Conservation (phyloP, 192 early-diverging fungal species). For the Dimargaris xerosporica region DNA sequence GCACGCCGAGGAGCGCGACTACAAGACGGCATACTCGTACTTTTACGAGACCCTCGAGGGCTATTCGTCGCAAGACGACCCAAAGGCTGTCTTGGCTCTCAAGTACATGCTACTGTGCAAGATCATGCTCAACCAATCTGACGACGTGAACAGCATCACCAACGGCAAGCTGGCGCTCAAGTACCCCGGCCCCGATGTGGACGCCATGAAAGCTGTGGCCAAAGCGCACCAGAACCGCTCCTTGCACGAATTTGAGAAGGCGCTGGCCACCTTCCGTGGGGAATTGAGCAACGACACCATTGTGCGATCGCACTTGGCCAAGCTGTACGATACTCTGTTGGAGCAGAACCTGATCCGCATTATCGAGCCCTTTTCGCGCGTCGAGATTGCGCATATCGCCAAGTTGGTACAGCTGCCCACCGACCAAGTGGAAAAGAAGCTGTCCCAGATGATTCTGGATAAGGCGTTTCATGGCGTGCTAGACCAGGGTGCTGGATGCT, state of each 20-base stretch:
- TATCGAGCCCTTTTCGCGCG: conserved; percentile 95
- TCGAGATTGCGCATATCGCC: conserved; percentile 93
- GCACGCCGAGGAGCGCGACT: conserved; percentile 98
- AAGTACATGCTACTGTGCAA: conserved; percentile 99
- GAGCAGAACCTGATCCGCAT: conserved; percentile 94
- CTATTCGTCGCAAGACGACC: conserved; percentile 74
- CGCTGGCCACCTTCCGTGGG: conserved; percentile 66
- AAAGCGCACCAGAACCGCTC: conserved; percentile 93
- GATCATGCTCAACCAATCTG: conserved; percentile 96
- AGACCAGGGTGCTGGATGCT: conserved; percentile 91
- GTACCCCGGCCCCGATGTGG: conserved; percentile 76
- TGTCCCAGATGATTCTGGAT: conserved; percentile 99
- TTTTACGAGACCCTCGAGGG: conserved; percentile 98
- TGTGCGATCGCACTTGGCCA: conserved; percentile 79
- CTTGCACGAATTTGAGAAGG: conserved; percentile 90
- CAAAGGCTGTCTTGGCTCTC: conserved; percentile 72
- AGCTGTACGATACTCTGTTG: conserved; percentile 89
- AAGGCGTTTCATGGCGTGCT: conserved; percentile 88
- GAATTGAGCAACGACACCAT: conserved; percentile 89
- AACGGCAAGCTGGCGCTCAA: conserved; percentile 82
- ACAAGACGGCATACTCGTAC: conserved; percentile 97
- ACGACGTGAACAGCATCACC: conserved; percentile 83
- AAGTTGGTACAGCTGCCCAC: conserved; percentile 83
- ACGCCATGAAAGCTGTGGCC: conserved; percentile 89
- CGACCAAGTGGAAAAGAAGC: conserved; percentile 86